A percentile compares a stretch with the other conserved stretches of the same genome.
Conservation (phyloP, 1,284 basidiomycete genomes). For the Naganishia sp. region DNA sequence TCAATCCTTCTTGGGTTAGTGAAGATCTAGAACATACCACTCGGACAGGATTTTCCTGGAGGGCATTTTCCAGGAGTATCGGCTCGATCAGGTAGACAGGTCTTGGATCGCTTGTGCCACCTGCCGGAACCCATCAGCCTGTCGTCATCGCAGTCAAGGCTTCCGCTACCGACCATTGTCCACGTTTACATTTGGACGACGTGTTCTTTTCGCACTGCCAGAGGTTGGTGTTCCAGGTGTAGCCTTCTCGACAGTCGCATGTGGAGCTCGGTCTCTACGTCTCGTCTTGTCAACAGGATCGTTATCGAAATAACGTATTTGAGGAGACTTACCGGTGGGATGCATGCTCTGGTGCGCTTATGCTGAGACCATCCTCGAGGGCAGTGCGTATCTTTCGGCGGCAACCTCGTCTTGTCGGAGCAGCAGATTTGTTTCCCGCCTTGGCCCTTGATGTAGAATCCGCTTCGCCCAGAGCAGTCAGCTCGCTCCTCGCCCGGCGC, state of each 20-base stretch:
- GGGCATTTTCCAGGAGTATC: slow-evolving; percentile 41
- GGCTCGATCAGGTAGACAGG: slow-evolving; percentile 43
- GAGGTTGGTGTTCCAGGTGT: slow-evolving; percentile 39
- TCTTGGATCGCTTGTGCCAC: slow-evolving; percentile 41
- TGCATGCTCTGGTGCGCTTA: slow-evolving; percentile 17
- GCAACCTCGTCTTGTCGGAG: slow-evolving; percentile 20
- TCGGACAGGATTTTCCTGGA: slow-evolving; percentile 43
- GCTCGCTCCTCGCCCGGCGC: slow-evolving; percentile 15
- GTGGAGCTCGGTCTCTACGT: slow-evolving; percentile 36
- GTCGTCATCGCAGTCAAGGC: background rate
- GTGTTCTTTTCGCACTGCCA: slow-evolving; percentile 40
- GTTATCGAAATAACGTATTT: background rate
- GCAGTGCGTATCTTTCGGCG: slow-evolving; percentile 26
- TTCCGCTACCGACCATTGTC: slow-evolving; percentile 38
- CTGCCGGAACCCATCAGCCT: slow-evolving; percentile 25
- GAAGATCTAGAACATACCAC: slow-evolving; percentile 32
- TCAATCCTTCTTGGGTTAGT: background rate
- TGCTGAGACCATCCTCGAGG: slow-evolving; percentile 27
- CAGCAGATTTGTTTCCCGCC: slow-evolving; percentile 22
- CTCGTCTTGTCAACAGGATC: slow-evolving; percentile 31
- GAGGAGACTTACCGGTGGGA: slow-evolving; percentile 24
- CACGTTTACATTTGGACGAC: slow-evolving; percentile 34
- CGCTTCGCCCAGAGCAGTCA: slow-evolving; percentile 19
- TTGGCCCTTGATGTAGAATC: slow-evolving; percentile 25
- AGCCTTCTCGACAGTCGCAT: slow-evolving; percentile 49